Percentiles rank a stretch among this genome's conserved stretches.
Evolutionary conservation across 129 eudicot species (phyloP).

Genomic region (Helichrysum umbraculigerum): DNA sequence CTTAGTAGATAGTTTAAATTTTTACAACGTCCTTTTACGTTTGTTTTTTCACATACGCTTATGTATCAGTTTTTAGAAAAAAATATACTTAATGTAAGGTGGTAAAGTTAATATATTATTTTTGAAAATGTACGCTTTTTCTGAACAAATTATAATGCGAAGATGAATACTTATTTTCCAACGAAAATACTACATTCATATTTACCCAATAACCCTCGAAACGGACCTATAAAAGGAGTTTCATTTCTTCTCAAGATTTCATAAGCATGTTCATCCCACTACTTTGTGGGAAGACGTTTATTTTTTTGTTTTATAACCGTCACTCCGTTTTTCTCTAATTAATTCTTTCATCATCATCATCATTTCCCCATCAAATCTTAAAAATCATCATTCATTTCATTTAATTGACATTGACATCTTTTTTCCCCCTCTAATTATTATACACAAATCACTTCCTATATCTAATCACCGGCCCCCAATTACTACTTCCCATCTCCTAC

Average conservation of each 20-base stretch:
- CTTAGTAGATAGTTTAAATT: too few species aligned
- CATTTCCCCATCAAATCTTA: slow-evolving; percentile 17
- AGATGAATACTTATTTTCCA: too few species aligned
- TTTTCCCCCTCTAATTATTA: background rate
- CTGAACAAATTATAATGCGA: too few species aligned
- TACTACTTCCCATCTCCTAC: background rate
- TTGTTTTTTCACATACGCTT: too few species aligned
- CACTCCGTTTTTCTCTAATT: background rate
- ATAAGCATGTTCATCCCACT: slow-evolving; percentile 31
- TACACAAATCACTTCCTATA: background rate
- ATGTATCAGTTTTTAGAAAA: too few species aligned
- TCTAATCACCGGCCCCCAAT: slow-evolving; percentile 18
- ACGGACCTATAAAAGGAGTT: slow-evolving; percentile 21
- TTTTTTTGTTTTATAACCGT: slow-evolving; percentile 4
- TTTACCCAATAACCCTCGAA: background rate
- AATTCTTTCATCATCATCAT: background rate
- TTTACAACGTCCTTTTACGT: too few species aligned
- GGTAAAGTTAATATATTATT: too few species aligned
- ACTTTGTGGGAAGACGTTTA: slow-evolving; percentile 13
- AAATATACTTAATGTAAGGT: too few species aligned
- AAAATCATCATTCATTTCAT: background rate
- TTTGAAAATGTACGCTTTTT: too few species aligned
- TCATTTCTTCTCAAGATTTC: background rate
- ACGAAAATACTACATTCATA: too few species aligned
- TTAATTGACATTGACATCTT: slow-evolving; percentile 18